Conservation (phyloP, 257 asterid genomes). For the Ballota nigra region DNA sequence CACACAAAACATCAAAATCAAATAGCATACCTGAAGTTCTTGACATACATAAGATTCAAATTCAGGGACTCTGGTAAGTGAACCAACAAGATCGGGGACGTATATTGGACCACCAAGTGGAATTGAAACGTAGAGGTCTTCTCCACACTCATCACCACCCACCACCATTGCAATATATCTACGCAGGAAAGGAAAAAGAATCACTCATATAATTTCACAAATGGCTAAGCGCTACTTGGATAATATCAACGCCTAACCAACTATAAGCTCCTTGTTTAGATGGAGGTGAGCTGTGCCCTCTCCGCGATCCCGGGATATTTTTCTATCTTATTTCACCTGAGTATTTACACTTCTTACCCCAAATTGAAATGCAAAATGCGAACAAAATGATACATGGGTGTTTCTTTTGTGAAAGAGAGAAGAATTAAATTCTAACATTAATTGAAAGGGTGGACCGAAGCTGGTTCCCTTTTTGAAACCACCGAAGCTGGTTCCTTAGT, state of each 20-base stretch:
- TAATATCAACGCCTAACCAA: background rate
- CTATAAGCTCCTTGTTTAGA: too few species aligned
- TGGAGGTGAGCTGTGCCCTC: too few species aligned
- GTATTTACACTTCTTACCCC: too few species aligned
- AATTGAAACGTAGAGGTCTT: constrained; percentile 47
- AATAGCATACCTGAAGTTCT: constrained; percentile 56
- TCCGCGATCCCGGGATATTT: too few species aligned
- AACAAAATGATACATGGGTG: too few species aligned
- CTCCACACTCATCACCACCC: constrained; percentile 40
- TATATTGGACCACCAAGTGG: constrained; percentile 87
- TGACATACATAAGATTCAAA: constrained; percentile 50
- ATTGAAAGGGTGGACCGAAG: too few species aligned
- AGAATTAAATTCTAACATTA: too few species aligned
- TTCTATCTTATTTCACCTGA: too few species aligned
- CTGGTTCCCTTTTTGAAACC: too few species aligned
- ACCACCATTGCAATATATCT: constrained; percentile 14
- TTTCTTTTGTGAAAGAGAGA: too few species aligned
- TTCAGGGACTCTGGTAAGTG: constrained; percentile 55
- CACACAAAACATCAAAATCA: background rate
- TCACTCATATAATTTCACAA: background rate
- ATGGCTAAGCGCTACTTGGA: background rate
- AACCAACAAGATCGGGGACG: constrained; percentile 57
- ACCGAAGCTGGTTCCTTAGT: too few species aligned
- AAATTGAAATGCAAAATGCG: too few species aligned
- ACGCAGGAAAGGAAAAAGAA: background rate